Evolutionary conservation across 2,329 filamentous ascomycete species (phyloP).

Genomic region (Monosporascus sp.): DNA sequence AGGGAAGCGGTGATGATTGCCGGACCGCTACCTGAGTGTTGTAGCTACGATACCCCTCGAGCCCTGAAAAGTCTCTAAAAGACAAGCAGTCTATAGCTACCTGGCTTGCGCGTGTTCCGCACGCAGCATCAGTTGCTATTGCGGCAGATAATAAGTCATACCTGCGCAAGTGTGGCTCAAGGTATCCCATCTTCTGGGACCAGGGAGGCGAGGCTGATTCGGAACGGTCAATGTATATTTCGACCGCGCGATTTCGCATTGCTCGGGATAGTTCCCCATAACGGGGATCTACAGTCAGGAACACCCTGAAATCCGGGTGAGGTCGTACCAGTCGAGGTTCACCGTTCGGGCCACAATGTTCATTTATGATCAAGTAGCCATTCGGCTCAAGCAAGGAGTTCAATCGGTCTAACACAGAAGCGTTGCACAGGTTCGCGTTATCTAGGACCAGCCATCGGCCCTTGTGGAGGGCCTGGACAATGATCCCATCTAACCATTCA

Average conservation of each 20-base stretch:
- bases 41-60: conserved; percentile 24
- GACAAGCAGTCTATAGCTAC: conserved; percentile 43
- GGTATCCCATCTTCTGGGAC: conserved; percentile 35
- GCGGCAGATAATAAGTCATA: conserved; percentile 34
- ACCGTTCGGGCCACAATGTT: conserved; percentile 79
- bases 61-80: conserved; percentile 36
- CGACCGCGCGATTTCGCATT: conserved; percentile 92
- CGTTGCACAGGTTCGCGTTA: conserved; percentile 94
- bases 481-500: conserved; percentile 91
- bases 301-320: conserved; percentile 83
- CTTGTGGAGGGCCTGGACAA: conserved; percentile 78
- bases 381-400: conserved; percentile 92
- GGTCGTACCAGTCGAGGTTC: conserved; percentile 74
- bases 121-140: conserved; percentile 21
- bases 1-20: not conserved
- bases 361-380: conserved; percentile 84
- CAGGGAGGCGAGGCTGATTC: conserved; percentile 27
- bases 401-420: conserved; percentile 86
- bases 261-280: conserved; percentile 92
- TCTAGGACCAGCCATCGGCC: conserved; percentile 93
- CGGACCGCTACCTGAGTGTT: conserved; percentile 3
- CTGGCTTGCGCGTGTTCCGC: conserved; percentile 23
- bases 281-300: conserved; percentile 86
- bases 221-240: conserved; percentile 66
- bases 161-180: conserved; percentile 46